Conservation (phyloP, 1,284 basidiomycete species). For the Ceratobasidium sp. region DNA sequence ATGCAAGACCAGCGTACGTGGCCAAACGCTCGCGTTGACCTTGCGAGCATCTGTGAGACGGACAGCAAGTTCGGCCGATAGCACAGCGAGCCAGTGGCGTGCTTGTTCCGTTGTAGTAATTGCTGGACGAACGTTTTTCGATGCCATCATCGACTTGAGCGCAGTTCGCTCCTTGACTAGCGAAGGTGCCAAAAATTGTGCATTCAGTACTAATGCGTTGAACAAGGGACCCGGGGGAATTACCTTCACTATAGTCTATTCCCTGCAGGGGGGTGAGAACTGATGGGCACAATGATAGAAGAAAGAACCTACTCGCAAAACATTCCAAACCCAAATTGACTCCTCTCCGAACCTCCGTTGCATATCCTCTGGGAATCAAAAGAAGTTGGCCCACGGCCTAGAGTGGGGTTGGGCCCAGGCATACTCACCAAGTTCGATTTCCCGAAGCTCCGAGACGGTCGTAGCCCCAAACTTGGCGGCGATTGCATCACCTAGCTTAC, state of each 20-base stretch:
- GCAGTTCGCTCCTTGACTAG: constrained; percentile 85
- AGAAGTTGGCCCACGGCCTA: background rate
- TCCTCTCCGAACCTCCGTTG: constrained; percentile 84
- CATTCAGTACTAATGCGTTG: background rate
- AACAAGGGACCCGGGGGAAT: constrained; percentile 38
- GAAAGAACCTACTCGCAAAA: constrained; percentile 54
- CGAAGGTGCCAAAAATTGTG: background rate
- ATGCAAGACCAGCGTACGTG: constrained; percentile 85
- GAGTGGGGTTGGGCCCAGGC: background rate
- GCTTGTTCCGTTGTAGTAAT: constrained; percentile 78
- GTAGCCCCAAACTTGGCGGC: constrained; percentile 87
- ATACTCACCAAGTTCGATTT: constrained; percentile 44
- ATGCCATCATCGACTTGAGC: constrained; percentile 91
- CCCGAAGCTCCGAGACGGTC: constrained; percentile 90
- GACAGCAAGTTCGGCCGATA: constrained; percentile 87
- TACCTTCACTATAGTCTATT: constrained; percentile 89
- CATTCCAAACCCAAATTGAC: constrained; percentile 90
- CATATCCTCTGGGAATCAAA: constrained; percentile 67
- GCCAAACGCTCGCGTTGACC: constrained; percentile 80
- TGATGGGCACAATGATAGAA: constrained; percentile 56
- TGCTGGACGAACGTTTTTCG: constrained; percentile 85
- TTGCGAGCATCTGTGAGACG: constrained; percentile 84
- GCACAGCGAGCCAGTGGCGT: constrained; percentile 87
- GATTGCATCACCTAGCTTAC: constrained; percentile 90
- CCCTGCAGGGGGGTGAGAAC: too few species aligned